Evolutionary conservation across 2,329 filamentous ascomycete species (phyloP).

Genomic region (Hawksworthiomyces lignivorus): DNA sequence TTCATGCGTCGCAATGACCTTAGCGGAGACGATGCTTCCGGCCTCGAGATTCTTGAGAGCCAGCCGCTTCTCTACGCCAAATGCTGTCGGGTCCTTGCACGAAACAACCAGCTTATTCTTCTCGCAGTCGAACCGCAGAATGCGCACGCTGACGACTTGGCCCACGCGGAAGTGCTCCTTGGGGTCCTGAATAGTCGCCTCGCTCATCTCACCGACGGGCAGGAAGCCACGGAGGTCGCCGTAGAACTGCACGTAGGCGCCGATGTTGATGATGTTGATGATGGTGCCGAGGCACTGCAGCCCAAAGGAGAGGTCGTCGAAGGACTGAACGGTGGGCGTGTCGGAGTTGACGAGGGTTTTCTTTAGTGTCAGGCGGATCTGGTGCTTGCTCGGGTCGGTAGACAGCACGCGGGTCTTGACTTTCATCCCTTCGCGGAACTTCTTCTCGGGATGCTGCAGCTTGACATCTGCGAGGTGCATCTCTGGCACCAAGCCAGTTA

Average conservation of each 20-base stretch:
- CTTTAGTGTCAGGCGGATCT: slow-evolving; percentile 83
- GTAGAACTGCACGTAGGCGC: slow-evolving; percentile 90
- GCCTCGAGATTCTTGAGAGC: slow-evolving; percentile 66
- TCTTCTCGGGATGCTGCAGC: slow-evolving; percentile 89
- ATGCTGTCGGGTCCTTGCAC: slow-evolving; percentile 79
- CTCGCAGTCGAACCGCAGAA: slow-evolving; percentile 70
- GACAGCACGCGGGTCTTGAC: slow-evolving; percentile 84
- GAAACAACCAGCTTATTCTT: slow-evolving; percentile 72
- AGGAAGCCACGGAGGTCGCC: slow-evolving; percentile 76
- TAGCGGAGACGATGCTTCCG: slow-evolving; percentile 69
- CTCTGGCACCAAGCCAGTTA: slow-evolving; percentile 81
- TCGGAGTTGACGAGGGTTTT: slow-evolving; percentile 92
- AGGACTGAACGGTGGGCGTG: slow-evolving; percentile 67
- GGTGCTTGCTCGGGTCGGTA: slow-evolving; percentile 64
- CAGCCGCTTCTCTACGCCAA: slow-evolving; percentile 67
- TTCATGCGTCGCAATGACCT: slow-evolving; percentile 72
- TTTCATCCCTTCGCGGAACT: slow-evolving; percentile 79
- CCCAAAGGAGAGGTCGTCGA: slow-evolving; percentile 64
- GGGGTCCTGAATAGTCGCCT: slow-evolving; percentile 87
- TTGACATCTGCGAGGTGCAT: slow-evolving; percentile 82
- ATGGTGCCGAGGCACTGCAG: slow-evolving; percentile 81
- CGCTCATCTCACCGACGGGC: slow-evolving; percentile 94
- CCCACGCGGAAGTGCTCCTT: slow-evolving; percentile 81
- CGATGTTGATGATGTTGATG: slow-evolving; percentile 67
- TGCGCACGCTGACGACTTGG: slow-evolving; percentile 84